phyloP scores from a whole-genome alignment of 2,329 filamentous ascomycete species.

The Aspergillus uvarum region DNA sequence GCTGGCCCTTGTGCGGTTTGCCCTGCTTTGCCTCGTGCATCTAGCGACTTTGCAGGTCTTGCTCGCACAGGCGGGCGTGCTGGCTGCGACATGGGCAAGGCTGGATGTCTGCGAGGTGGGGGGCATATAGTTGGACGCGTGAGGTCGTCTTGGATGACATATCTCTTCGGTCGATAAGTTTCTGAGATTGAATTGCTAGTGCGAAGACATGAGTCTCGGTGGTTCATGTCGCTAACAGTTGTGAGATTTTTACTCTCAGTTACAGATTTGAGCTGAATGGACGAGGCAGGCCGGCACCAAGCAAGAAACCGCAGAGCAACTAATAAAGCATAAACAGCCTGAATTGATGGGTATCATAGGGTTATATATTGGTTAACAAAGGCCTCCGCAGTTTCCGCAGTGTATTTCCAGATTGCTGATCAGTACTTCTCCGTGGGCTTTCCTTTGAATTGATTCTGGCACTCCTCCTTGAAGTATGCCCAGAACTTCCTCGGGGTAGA shows the following conservation, averaged over 20 bases:
- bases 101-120: not conserved
- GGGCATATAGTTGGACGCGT: not conserved
- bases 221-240: not conserved
- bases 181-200: not conserved
- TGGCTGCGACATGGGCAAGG: not conserved
- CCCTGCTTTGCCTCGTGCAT: not conserved
- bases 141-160: not conserved
- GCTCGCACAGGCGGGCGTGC: conserved; percentile 2
- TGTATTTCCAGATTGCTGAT: conserved; percentile 1
- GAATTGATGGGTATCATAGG: not conserved
- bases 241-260: too few species aligned
- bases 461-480: conserved; percentile 43
- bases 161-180: not conserved
- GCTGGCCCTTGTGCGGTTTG: not conserved
- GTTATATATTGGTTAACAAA: not conserved
- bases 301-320: not conserved
- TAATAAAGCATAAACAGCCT: not conserved
- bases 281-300: too few species aligned
- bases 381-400: not conserved
- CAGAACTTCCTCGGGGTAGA: conserved; percentile 35
- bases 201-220: too few species aligned
- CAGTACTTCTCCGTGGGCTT: conserved; percentile 34
- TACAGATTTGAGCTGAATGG: too few species aligned
- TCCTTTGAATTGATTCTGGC: conserved; percentile 44
- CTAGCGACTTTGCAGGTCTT: not conserved